A percentile compares a stretch with the other conserved stretches of the same genome.
Conservation (phyloP, 192 early-diverging fungal genomes). For the Podila verticillata region DNA sequence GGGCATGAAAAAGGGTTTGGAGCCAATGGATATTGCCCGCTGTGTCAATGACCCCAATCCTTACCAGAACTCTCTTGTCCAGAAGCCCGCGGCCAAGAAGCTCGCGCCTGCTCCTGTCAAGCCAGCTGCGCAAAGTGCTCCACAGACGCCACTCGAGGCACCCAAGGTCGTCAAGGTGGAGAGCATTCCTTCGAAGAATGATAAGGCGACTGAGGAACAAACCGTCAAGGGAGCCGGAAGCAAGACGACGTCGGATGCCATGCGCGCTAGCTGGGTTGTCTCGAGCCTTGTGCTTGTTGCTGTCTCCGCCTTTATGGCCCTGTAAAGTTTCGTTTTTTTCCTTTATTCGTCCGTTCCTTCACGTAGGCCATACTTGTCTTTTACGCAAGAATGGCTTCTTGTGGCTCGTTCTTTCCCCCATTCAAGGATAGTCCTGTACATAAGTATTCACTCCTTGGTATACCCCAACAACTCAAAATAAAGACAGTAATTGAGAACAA, state of each 20-base stretch:
- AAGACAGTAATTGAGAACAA: no score
- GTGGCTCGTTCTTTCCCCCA: no score
- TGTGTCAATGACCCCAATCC: constrained; percentile 39
- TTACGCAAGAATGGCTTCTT: no score
- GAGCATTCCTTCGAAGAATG: not conserved
- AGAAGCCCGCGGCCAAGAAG: constrained; percentile 9
- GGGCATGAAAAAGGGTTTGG: constrained; percentile 43
- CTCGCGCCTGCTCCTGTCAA: not conserved
- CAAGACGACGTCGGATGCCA: constrained; percentile 2
- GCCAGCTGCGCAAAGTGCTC: not conserved
- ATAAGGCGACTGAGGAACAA: not conserved
- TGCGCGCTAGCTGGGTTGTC: constrained; percentile 7
- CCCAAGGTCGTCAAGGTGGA: not conserved
- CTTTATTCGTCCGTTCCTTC: not conserved
- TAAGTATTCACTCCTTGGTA: not conserved
- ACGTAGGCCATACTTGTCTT: not conserved
- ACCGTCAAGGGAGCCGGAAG: not conserved
- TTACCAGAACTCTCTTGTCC: constrained; percentile 40
- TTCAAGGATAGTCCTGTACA: not conserved
- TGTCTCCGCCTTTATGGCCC: constrained; percentile 7
- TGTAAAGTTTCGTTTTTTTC: constrained; percentile 6
- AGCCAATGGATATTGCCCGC: constrained; percentile 48
- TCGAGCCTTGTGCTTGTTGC: constrained; percentile 30
- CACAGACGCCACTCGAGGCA: not conserved
- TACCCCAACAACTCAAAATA: no score